Evolutionary conservation across 2,329 filamentous ascomycete species (phyloP).

Genomic region (Exophiala xenobiotica): DNA sequence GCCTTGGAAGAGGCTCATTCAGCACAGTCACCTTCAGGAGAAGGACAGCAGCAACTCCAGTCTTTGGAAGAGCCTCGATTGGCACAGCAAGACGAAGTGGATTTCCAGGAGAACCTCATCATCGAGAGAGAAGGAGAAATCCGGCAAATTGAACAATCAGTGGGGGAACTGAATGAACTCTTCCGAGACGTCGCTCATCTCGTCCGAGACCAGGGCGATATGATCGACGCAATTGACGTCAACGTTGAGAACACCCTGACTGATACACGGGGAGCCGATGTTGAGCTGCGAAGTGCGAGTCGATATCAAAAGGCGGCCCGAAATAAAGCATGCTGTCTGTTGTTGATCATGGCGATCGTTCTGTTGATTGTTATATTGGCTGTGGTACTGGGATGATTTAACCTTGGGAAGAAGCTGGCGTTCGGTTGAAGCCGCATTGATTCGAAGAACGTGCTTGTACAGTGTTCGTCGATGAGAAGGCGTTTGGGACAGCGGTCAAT

Average conservation of each 20-base stretch:
- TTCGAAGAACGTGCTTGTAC: conserved; percentile 7
- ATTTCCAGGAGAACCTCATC: conserved; percentile 95
- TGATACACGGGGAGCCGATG: conserved; percentile 80
- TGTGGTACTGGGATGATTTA: conserved; percentile 64
- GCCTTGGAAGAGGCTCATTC: conserved; percentile 62
- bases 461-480: neutral
- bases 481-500: neutral
- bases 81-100: conserved; percentile 89
- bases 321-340: conserved; percentile 88
- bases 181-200: conserved; percentile 99
- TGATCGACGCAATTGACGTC: conserved; percentile 80
- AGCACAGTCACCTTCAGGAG: conserved; percentile 35
- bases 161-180: conserved; percentile 91
- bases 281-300: conserved; percentile 80
- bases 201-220: conserved; percentile 87
- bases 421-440: neutral
- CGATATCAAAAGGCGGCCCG: conserved; percentile 93
- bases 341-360: conserved; percentile 85
- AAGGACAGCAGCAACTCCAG: conserved; percentile 63
- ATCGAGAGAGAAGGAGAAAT: conserved; percentile 97
- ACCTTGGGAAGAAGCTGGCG: no score
- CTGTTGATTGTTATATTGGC: conserved; percentile 86
- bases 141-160: conserved; percentile 93
- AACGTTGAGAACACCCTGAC: conserved; percentile 82
- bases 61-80: conserved; percentile 76